Percentiles rank a stretch among this genome's conserved stretches.
phyloP scores from a whole-genome alignment of 228 moss, liverwort and hornwort genomes.

The Sphagnum magellanicum region DNA sequence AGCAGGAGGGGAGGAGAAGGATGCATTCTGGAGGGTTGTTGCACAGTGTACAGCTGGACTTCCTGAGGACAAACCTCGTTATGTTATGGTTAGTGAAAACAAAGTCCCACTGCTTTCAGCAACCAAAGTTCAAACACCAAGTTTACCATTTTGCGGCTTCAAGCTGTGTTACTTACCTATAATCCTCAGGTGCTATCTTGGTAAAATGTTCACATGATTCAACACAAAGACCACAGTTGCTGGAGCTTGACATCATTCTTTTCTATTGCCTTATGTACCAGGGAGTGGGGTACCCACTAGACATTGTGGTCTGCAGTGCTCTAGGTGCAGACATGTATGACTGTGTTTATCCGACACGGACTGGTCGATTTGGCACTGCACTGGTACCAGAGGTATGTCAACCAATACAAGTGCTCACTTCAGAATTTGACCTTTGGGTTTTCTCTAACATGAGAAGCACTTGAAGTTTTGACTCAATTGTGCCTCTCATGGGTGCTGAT shows the following conservation, averaged over 20 bases:
- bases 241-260: not conserved
- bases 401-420: not conserved
- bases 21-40: constrained; percentile 88
- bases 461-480: not conserved
- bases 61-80: constrained; percentile 96
- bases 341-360: constrained; percentile 96
- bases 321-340: constrained; percentile 99
- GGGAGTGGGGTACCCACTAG: constrained; percentile 95
- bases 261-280: constrained; percentile 5
- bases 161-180: too few relatives aligned
- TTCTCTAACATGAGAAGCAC: not conserved
- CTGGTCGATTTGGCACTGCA: constrained; percentile 94
- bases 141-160: too few relatives aligned
- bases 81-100: constrained; percentile 69
- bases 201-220: too few relatives aligned
- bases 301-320: constrained; percentile 96
- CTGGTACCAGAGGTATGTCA: constrained; percentile 77
- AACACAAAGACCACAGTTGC: not conserved
- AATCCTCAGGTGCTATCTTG: too few relatives aligned
- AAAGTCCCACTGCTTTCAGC: not conserved
- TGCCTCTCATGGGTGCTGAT: not conserved
- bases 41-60: constrained; percentile 89
- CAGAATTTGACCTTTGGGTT: not conserved
- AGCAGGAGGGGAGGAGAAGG: constrained; percentile 92
- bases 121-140: too few relatives aligned